A percentile compares a stretch with the other conserved stretches of the same genome.
These are phyloP conservation scores for Corynespora cassiicola DNA, from an alignment of 2,329 filamentous ascomycete species.

Conservation along the genomic window DNA sequence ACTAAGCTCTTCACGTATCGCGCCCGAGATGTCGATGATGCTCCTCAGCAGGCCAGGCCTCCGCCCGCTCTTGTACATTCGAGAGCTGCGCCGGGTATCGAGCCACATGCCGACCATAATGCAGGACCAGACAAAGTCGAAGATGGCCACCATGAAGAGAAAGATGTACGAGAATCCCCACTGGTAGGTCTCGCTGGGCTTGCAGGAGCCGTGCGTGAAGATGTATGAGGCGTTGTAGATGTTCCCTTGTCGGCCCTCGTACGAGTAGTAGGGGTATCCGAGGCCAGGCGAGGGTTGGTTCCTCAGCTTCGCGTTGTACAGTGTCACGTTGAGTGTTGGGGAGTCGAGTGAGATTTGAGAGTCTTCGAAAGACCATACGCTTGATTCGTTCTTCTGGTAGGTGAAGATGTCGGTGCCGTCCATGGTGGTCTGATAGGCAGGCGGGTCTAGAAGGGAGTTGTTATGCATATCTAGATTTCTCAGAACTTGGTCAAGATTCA, in stretches of 20 bases:
- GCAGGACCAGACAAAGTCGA: slow-evolving; percentile 39
- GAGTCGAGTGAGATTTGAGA: slow-evolving; percentile 5
- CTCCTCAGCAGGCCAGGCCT: slow-evolving; percentile 36
- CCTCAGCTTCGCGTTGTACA: not conserved
- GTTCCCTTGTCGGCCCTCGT: slow-evolving; percentile 19
- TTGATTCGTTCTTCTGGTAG: too few relatives aligned
- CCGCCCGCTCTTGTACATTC: slow-evolving; percentile 37
- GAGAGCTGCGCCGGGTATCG: slow-evolving; percentile 30
- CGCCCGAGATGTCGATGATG: slow-evolving; percentile 32
- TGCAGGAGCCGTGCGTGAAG: slow-evolving; percentile 31
- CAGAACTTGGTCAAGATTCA: too few relatives aligned
- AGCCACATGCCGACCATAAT: slow-evolving; percentile 44
- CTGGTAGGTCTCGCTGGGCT: slow-evolving; percentile 39
- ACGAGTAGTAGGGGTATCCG: slow-evolving; percentile 10
- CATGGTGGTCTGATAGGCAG: not conserved
- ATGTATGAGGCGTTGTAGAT: slow-evolving; percentile 25
- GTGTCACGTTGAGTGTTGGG: slow-evolving; percentile 26
- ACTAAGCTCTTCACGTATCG: slow-evolving; percentile 36
- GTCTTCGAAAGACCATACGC: slow-evolving; percentile 7
- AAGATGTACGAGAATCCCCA: slow-evolving; percentile 46
- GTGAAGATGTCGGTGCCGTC: slow-evolving; percentile 5
- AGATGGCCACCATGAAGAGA: slow-evolving; percentile 41
- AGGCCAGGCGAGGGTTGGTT: slow-evolving; percentile 2
- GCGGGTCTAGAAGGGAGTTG: not conserved
- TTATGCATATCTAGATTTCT: too few relatives aligned